Conservation (phyloP, 495 filamentous ascomycete genomes). For the Neurospora sp. region DNA sequence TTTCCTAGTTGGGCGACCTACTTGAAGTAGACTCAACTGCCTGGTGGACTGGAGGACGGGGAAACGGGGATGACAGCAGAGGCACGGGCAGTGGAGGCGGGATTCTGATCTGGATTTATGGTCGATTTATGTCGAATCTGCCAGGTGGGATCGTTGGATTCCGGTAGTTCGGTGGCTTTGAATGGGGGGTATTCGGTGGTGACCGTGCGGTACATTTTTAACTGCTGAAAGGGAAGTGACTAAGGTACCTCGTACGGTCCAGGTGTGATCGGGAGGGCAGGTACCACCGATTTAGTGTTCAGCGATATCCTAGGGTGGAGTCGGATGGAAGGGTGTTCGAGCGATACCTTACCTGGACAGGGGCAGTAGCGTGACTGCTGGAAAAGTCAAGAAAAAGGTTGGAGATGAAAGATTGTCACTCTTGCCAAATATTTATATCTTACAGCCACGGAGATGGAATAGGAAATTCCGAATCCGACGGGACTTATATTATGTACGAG, state of each 20-base stretch:
- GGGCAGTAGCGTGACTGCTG: neutral
- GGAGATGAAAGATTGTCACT: neutral
- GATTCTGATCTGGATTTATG: neutral
- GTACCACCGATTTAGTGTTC: neutral
- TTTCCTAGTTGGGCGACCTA: neutral
- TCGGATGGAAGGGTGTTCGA: neutral
- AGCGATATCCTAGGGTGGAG: neutral
- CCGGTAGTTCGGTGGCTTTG: neutral
- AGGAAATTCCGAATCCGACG: neutral
- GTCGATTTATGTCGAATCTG: neutral
- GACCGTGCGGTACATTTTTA: neutral
- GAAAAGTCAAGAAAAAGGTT: neutral
- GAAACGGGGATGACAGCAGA: neutral
- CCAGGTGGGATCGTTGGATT: neutral
- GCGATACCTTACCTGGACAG: neutral
- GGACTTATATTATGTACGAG: neutral
- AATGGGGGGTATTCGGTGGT: neutral
- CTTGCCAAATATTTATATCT: neutral
- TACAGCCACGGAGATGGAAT: neutral
- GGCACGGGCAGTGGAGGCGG: neutral
- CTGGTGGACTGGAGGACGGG: neutral
- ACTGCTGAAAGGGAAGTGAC: neutral
- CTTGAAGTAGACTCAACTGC: neutral
- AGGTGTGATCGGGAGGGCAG: neutral
- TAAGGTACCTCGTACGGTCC: neutral